Conservation (phyloP, 805 yeast species). For the Maudiozyma turicensis region DNA sequence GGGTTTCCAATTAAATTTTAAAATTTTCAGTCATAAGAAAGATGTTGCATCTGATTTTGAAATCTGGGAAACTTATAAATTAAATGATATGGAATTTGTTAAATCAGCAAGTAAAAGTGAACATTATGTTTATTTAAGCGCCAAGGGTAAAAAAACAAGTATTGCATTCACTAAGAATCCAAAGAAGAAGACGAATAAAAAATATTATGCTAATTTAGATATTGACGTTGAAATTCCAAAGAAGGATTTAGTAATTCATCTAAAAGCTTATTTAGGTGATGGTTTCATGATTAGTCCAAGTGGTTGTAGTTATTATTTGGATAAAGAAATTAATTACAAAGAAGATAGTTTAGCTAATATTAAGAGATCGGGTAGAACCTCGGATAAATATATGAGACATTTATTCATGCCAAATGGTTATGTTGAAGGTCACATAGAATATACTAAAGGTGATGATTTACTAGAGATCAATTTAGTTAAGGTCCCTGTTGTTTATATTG, state of each 20-base stretch:
- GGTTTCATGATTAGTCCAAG: constrained; percentile 74
- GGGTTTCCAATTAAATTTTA: constrained; percentile 44
- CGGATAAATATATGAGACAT: constrained; percentile 48
- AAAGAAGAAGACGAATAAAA: background rate
- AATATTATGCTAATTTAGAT: constrained; percentile 8
- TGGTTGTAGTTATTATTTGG: constrained; percentile 59
- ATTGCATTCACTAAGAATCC: constrained; percentile 12
- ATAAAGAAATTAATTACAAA: constrained; percentile 32
- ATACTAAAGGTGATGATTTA: constrained; percentile 4
- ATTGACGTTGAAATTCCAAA: constrained; percentile 11
- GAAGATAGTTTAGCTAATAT: constrained; percentile 45
- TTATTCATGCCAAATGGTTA: constrained; percentile 71
- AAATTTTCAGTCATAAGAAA: constrained; percentile 27
- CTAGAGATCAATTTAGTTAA: constrained; percentile 23
- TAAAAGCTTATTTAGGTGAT: constrained; percentile 14
- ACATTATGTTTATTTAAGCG: constrained; percentile 8
- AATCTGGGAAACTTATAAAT: constrained; percentile 41
- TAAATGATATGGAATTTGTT: constrained; percentile 14
- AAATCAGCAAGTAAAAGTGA: constrained; percentile 4
- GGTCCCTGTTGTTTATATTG: constrained; percentile 53
- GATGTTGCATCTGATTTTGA: constrained; percentile 22
- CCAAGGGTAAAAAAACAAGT: constrained; percentile 11
- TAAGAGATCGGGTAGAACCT: constrained; percentile 26
- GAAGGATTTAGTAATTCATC: constrained; percentile 10
- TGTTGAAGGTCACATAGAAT: constrained; percentile 46